These are phyloP conservation scores for Irpex sp. DNA, from an alignment of 1,284 basidiomycete genomes.

Conservation along the genomic window DNA sequence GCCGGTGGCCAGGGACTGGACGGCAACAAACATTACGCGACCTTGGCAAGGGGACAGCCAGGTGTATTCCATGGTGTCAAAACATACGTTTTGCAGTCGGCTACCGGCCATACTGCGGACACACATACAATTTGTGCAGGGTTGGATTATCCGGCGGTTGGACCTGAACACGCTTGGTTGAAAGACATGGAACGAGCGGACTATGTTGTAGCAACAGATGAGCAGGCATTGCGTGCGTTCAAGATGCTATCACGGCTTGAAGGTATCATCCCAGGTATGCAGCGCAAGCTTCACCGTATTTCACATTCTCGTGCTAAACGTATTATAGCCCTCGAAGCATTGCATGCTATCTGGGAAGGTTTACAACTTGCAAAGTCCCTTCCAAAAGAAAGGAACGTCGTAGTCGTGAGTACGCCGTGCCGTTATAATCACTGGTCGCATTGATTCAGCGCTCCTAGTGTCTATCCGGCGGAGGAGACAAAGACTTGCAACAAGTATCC, in stretches of 20 bases:
- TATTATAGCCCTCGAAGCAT: conserved; percentile 81
- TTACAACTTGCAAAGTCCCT: conserved; percentile 84
- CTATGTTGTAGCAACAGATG: conserved; percentile 91
- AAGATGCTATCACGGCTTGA: conserved; percentile 88
- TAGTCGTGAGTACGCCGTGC: conserved; percentile 64
- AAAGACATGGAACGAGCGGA: conserved; percentile 94
- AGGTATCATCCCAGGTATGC: conserved; percentile 91
- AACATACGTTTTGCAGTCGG: conserved; percentile 91
- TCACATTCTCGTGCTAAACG: conserved; percentile 9
- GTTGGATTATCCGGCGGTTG: conserved; percentile 90
- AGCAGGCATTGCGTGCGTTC: conserved; percentile 92
- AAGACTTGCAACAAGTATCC: conserved; percentile 92
- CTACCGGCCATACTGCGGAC: conserved; percentile 90
- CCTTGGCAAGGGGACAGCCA: conserved; percentile 83
- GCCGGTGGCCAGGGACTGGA: conserved; percentile 92
- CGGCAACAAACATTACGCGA: conserved; percentile 88
- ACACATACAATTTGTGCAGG: conserved; percentile 98
- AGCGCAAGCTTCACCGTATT: conserved; percentile 19
- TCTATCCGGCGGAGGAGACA: conserved; percentile 89
- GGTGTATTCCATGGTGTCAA: conserved; percentile 96
- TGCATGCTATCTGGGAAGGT: conserved; percentile 94
- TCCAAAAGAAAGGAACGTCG: conserved; percentile 82
- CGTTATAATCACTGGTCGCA: conserved; percentile 2
- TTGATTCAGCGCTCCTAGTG: conserved; percentile 45
- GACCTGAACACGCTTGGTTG: conserved; percentile 96